Base-by-base conservation (phyloP, 1,139 yeast species). In the Taphrina confusa region DNA sequence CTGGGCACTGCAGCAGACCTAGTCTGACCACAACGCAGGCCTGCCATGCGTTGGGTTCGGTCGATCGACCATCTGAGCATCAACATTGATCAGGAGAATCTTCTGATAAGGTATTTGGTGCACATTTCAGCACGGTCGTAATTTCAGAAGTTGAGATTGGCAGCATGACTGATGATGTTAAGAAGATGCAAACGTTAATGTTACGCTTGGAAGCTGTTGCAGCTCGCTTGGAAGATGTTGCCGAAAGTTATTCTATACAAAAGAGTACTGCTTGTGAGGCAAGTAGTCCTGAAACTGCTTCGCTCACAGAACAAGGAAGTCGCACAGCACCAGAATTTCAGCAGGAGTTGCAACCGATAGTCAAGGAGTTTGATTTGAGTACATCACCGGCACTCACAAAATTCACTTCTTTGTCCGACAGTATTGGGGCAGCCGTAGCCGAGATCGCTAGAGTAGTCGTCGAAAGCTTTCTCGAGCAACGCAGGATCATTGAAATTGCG, bases 381-480 rank as follows among this genome's bases (percentile, higher is more conserved):
- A 20, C 33, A 25, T 9, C 25, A n/a, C 31, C 30, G 5, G 25
- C 37, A 3, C 28, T 54, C 8, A 22, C 11, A 4, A 16, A 20
- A 2, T 54, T 33, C 45, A n/a, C 18, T 11, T 4, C 31, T 2
- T 9, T 44, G n/a, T 54, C 51, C 4, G 18, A 3, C 23, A 18
- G 33, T 2, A 36, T 54, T n/a, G 58, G 51, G 3, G 44, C 22
- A 11, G 23, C 34, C 14, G 51, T 54, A 1, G 34, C 16, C n/a
- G 42, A 54, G 27, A 69, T 72, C 9, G 78, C 54, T 14, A n/a
- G 22, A 3, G 36, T 40, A 20, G 57, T 91, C 51, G 74, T 76
- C 37, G 75, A 72, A 6, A 95, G 95, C 0, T 83, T 88, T 67
- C 70, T 73, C 22, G 81, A 77, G 46, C 89, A 87, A 71, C 74